Percentiles rank a stretch among this genome's conserved stretches.
These are phyloP conservation scores for Beauveria sp. DNA, from an alignment of 2,329 filamentous ascomycete species.

Conservation along the genomic window DNA sequence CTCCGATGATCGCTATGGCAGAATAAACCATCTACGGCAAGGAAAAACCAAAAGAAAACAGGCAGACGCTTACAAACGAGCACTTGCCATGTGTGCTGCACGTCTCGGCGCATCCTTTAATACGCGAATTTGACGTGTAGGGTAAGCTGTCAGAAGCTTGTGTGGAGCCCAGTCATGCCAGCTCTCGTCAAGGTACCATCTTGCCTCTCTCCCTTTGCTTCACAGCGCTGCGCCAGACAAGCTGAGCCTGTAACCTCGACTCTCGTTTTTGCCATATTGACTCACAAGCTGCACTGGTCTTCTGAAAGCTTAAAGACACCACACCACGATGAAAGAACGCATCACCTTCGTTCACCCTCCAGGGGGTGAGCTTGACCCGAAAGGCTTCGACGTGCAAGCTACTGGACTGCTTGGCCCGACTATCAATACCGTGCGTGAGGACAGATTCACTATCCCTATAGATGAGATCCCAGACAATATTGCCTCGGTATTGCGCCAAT, in stretches of 20 bases:
- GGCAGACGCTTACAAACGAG: no score
- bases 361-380: slow-evolving; percentile 57
- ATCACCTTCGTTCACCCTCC: slow-evolving; percentile 69
- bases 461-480: slow-evolving; percentile 67
- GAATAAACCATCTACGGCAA: no score
- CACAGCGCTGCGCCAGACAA: not conserved
- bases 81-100: no score
- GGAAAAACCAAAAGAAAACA: no score
- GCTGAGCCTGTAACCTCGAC: not conserved
- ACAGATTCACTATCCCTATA: slow-evolving; percentile 65
- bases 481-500: slow-evolving; percentile 51
- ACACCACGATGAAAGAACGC: slow-evolving; percentile 58
- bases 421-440: slow-evolving; percentile 65
- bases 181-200: not conserved
- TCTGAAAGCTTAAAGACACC: not conserved
- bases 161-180: not conserved
- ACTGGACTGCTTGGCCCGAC: slow-evolving; percentile 47
- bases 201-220: not conserved
- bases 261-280: not conserved
- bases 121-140: not conserved
- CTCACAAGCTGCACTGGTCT: not conserved
- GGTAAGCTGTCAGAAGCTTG: not conserved
- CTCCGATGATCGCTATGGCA: no score
- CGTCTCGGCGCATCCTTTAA: not conserved
- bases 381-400: slow-evolving; percentile 49